Conservation (phyloP, 164 flowering plant species). For the Paratinospora sagittata region DNA sequence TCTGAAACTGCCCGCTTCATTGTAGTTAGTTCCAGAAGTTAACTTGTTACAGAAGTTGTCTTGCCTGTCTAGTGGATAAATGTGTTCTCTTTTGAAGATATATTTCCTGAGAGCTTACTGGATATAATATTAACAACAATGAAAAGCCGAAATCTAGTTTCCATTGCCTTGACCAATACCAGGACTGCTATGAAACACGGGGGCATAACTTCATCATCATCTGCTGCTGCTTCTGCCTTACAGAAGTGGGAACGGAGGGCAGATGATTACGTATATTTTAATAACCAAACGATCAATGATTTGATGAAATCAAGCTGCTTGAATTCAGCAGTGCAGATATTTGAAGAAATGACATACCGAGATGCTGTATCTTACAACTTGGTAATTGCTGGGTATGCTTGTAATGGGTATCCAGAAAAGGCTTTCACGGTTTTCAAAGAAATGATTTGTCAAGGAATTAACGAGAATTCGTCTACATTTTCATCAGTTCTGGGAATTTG, state of each 20-base stretch:
- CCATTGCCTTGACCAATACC: slow-evolving; percentile 15
- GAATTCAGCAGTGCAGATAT: slow-evolving; percentile 33
- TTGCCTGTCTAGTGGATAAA: too few species aligned
- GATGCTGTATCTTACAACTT: slow-evolving; percentile 59
- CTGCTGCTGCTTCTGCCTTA: not conserved
- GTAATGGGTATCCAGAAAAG: slow-evolving; percentile 26
- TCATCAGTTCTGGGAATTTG: slow-evolving; percentile 52
- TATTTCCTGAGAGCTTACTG: not conserved
- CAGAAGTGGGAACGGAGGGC: not conserved
- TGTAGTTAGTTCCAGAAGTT: too few species aligned
- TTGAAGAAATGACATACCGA: slow-evolving; percentile 48
- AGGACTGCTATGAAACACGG: slow-evolving; percentile 11
- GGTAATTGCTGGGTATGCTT: slow-evolving; percentile 43
- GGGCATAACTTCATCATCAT: slow-evolving; percentile 2
- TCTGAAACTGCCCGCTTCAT: too few species aligned
- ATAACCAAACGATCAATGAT: slow-evolving; percentile 32
- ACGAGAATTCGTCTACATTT: slow-evolving; percentile 51
- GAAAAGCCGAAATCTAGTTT: slow-evolving; percentile 13
- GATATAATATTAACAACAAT: not conserved
- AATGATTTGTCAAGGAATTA: slow-evolving; percentile 46
- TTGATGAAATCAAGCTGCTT: slow-evolving; percentile 41
- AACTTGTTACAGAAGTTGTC: too few species aligned
- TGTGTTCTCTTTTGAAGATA: not conserved
- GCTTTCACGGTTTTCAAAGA: slow-evolving; percentile 37
- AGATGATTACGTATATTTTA: slow-evolving; percentile 18